Percentiles rank a stretch among this genome's conserved stretches.
These are phyloP conservation scores for Penicillium longicatenatum DNA, from an alignment of 495 filamentous ascomycete genomes.

Conservation along the genomic window DNA sequence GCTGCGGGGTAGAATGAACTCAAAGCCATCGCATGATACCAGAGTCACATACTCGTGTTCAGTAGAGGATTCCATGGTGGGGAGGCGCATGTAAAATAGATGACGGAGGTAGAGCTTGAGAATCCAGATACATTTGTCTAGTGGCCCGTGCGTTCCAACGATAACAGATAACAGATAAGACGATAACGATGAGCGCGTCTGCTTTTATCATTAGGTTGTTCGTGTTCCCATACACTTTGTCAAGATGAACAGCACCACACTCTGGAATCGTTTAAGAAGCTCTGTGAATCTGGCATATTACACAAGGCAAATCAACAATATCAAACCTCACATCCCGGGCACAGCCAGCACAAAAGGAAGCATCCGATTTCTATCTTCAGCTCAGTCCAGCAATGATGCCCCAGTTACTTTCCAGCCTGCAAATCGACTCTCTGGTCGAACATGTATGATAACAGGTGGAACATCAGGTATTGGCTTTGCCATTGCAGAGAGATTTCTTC, in stretches of 20 bases:
- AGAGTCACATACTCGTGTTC: slow-evolving; percentile 73
- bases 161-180: slow-evolving; percentile 20
- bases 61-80: neutral
- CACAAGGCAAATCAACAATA: slow-evolving; percentile 1
- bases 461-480: slow-evolving; percentile 66
- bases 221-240: neutral
- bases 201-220: too few species aligned
- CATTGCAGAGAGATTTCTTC: slow-evolving; percentile 68
- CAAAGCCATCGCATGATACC: slow-evolving; percentile 82
- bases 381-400: neutral
- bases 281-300: neutral
- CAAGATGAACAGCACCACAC: neutral
- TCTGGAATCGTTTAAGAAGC: neutral
- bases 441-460: slow-evolving; percentile 62
- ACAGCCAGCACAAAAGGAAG: slow-evolving; percentile 1
- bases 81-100: slow-evolving; percentile 10
- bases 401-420: slow-evolving; percentile 13
- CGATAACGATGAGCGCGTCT: slow-evolving; percentile 4
- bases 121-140: neutral
- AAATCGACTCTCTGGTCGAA: slow-evolving; percentile 42
- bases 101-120: neutral
- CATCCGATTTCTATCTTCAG: slow-evolving; percentile 18
- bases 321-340: neutral
- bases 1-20: slow-evolving; percentile 81
- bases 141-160: slow-evolving; percentile 34